These are phyloP conservation scores for Oemleria cerasiformis DNA, from an alignment of 306 rosid species.

Conservation along the genomic window DNA sequence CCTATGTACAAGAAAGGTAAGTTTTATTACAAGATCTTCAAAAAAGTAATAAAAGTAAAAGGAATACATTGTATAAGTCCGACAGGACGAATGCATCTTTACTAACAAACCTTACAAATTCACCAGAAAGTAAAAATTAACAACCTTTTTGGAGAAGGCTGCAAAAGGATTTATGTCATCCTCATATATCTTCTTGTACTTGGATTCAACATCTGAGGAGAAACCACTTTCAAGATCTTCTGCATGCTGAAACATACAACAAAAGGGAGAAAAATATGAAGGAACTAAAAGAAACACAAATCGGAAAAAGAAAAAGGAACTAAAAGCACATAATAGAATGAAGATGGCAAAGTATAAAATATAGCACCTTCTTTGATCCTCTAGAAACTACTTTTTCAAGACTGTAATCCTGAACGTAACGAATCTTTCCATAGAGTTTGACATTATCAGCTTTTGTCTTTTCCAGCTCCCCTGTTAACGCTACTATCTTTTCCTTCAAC, in stretches of 20 bases:
- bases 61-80: neutral
- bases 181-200: conserved; percentile 96
- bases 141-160: conserved; percentile 98
- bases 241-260: conserved; percentile 53
- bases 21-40: conserved; percentile 18
- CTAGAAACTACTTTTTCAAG: conserved; percentile 89
- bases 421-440: conserved; percentile 95
- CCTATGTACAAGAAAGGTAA: conserved; percentile 42
- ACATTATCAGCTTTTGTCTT: conserved; percentile 93
- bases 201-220: conserved; percentile 90
- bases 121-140: conserved; percentile 24
- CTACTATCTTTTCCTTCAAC: conserved; percentile 89
- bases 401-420: conserved; percentile 95
- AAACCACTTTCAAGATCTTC: conserved; percentile 98
- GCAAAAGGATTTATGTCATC: conserved; percentile 99
- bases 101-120: conserved; percentile 1
- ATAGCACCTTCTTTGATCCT: conserved; percentile 85
- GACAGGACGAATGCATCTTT: neutral
- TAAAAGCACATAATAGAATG: neutral
- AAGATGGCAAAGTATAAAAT: conserved; percentile 12
- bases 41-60: neutral
- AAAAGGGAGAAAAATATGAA: neutral
- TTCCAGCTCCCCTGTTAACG: conserved; percentile 74
- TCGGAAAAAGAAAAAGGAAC: neutral
- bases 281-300: neutral